Percentiles rank a stretch among this genome's conserved stretches.
Evolutionary conservation across 257 asterid genomes (phyloP).

Genomic region (Nicotiana tabacum): DNA sequence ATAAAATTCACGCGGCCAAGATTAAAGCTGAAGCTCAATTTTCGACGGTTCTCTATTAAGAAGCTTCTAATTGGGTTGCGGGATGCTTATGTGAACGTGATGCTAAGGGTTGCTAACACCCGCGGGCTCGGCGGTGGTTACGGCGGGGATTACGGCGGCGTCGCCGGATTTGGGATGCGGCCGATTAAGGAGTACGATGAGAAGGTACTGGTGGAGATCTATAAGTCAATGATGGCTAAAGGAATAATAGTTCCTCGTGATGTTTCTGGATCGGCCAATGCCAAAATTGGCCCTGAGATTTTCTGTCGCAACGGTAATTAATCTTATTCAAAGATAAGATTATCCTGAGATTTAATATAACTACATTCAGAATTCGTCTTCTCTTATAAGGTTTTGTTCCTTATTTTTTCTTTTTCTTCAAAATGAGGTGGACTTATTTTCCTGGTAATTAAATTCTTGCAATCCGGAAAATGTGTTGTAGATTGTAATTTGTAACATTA

Average conservation of each 20-base stretch:
- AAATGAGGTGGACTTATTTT: neutral
- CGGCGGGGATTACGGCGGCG: constrained; percentile 15
- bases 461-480: neutral
- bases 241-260: constrained; percentile 49
- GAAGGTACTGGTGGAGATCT: constrained; percentile 36
- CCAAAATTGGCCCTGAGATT: too few relatives aligned
- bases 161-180: constrained; percentile 40
- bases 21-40: constrained; percentile 26
- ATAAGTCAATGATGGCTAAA: constrained; percentile 32
- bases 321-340: neutral
- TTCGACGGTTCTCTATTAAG: constrained; percentile 24
- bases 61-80: constrained; percentile 24
- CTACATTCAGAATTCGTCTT: neutral
- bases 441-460: neutral
- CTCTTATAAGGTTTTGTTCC: neutral
- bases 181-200: constrained; percentile 44
- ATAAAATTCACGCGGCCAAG: constrained; percentile 14
- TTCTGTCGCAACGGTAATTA: neutral
- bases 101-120: constrained; percentile 25
- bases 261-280: constrained; percentile 8
- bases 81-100: constrained; percentile 34
- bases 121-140: constrained; percentile 20
- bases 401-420: neutral
- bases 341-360: neutral
- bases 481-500: neutral